Evolutionary conservation across 345 rosid species (phyloP).

Genomic region (Gossypium longicalyx): DNA sequence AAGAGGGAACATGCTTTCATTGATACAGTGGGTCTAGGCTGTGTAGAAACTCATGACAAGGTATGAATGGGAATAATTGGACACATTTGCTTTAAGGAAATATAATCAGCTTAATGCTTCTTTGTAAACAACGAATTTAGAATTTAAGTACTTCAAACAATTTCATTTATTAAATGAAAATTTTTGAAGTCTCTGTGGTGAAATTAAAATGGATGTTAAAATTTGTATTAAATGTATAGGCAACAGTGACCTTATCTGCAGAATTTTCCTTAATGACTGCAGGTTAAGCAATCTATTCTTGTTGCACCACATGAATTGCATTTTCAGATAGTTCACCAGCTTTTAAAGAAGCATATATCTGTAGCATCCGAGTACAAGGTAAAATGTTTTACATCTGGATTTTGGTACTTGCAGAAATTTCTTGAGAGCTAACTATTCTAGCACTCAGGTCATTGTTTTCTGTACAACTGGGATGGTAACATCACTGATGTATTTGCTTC

Average conservation of each 20-base stretch:
- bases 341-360: slow-evolving; percentile 60
- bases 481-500: slow-evolving; percentile 60
- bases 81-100: not conserved
- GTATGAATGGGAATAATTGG: slow-evolving; percentile 26
- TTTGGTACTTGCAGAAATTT: not conserved
- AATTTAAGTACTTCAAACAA: not conserved
- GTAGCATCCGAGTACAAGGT: slow-evolving; percentile 73
- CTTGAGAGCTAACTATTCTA: slow-evolving; percentile 17
- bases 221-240: slow-evolving; percentile 11
- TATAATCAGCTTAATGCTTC: not conserved
- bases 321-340: slow-evolving; percentile 67
- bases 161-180: not conserved
- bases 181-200: not conserved
- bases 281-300: slow-evolving; percentile 76
- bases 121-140: slow-evolving; percentile 2
- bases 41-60: slow-evolving; percentile 82
- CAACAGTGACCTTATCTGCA: slow-evolving; percentile 8
- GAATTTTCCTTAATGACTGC: slow-evolving; percentile 17
- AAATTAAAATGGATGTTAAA: slow-evolving; percentile 8
- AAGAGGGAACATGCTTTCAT: slow-evolving; percentile 74
- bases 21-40: slow-evolving; percentile 69
- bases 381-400: slow-evolving; percentile 14
- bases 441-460: slow-evolving; percentile 73
- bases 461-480: slow-evolving; percentile 92
- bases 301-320: slow-evolving; percentile 70